A percentile compares a stretch with the other conserved stretches of the same genome.
These are phyloP conservation scores for Citrus glauca DNA, from an alignment of 345 rosid species.

Conservation along the genomic window DNA sequence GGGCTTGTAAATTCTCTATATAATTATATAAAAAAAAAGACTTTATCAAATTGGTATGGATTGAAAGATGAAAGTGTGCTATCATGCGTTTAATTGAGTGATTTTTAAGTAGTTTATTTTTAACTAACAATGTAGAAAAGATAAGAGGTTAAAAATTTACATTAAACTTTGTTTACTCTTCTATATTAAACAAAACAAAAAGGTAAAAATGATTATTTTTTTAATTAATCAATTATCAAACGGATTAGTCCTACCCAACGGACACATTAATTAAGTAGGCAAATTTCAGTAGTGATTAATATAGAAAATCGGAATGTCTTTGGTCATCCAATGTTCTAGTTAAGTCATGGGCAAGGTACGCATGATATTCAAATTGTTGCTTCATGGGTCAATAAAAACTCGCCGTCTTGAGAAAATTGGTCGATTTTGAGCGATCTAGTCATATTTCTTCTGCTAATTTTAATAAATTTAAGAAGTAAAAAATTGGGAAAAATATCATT, in stretches of 20 bases:
- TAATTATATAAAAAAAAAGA: not conserved
- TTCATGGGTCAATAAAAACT: not conserved
- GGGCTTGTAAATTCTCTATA: not conserved
- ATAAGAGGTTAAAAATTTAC: rapidly evolving
- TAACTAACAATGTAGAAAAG: rapidly evolving
- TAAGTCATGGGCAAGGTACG: not conserved
- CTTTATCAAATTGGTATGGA: not conserved
- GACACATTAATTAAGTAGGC: too few species aligned
- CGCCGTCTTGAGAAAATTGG: not conserved
- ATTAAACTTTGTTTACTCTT: rapidly evolving
- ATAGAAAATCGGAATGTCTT: not conserved
- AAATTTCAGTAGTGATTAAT: too few species aligned
- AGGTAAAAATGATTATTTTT: too few species aligned
- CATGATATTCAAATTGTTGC: not conserved
- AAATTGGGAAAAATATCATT: not conserved
- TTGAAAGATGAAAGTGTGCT: not conserved
- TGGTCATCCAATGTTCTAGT: not conserved
- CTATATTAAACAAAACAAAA: too few species aligned
- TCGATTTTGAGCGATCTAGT: not conserved
- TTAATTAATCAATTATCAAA: not conserved
- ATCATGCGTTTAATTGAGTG: not conserved
- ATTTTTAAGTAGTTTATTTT: rapidly evolving
- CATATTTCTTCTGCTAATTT: not conserved
- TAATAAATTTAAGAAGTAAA: not conserved
- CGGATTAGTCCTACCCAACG: not conserved